Conservation (phyloP, 768 basidiomycete genomes). For the Trametes coccinea region DNA sequence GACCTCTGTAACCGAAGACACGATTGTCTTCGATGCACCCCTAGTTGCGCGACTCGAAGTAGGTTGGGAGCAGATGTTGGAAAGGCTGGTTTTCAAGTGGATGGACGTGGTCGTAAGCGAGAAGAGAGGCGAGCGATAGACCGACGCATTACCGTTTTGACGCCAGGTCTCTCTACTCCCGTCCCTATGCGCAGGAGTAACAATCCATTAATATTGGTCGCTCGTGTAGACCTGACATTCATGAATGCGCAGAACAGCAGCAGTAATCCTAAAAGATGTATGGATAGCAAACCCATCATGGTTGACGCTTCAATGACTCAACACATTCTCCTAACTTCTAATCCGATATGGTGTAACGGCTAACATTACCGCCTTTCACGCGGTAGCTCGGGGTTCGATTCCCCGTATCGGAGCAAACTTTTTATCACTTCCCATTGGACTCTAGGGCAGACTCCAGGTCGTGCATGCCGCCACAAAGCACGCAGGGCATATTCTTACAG, state of each 20-base stretch:
- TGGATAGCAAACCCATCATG: too few relatives aligned
- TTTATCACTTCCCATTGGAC: background rate
- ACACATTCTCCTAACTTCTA: too few relatives aligned
- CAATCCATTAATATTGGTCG: too few relatives aligned
- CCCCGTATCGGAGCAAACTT: slow-evolving; percentile 35
- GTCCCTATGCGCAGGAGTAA: too few relatives aligned
- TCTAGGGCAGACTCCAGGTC: too few relatives aligned
- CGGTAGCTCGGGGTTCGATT: slow-evolving; percentile 41
- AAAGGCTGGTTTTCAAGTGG: slow-evolving; percentile 64
- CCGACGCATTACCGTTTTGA: too few relatives aligned
- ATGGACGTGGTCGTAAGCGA: slow-evolving; percentile 69
- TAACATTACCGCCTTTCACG: slow-evolving; percentile 34
- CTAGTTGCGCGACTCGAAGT: slow-evolving; percentile 70
- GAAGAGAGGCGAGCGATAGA: slow-evolving; percentile 27
- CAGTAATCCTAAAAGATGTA: too few relatives aligned
- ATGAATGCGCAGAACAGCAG: too few relatives aligned
- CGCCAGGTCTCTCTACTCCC: background rate
- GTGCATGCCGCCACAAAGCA: too few relatives aligned
- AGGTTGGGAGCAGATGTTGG: slow-evolving; percentile 84
- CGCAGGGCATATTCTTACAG: too few relatives aligned
- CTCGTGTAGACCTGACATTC: too few relatives aligned
- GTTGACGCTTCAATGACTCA: too few relatives aligned
- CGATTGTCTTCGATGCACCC: slow-evolving; percentile 69
- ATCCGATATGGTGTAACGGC: slow-evolving; percentile 32
- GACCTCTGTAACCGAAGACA: slow-evolving; percentile 39